Base-by-base conservation (phyloP, 331 rosid species). In the Rosa hybrid region DNA sequence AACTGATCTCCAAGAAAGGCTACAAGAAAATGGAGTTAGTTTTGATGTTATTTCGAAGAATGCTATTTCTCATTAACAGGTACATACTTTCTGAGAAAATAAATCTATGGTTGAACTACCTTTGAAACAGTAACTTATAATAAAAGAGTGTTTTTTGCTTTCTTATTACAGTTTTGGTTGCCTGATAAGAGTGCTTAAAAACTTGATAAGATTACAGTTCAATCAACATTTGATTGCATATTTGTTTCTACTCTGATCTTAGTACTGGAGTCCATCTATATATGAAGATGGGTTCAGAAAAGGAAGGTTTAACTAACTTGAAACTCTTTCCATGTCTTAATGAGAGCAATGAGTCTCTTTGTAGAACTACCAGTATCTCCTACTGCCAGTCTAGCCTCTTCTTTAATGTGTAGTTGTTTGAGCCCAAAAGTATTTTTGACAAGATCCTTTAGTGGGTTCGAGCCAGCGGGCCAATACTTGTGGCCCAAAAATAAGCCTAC, bases 11-110 rank as follows among this genome's bases (percentile, higher is more conserved):
- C 97, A 89, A 71, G 84, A 87, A 75, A 84, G 91, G 82, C 97
- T 92, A 63, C 90, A 92, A 86, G 83, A 88, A 75, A 92, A 92
- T 77, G 97, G 97, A 67, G 88, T 94, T 8, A 87, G 92, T 6
- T 94, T 94, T 75, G 94, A 92, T 73, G 68, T 92, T 75, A 78
- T 94, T 76, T 92, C 93, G 1, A 91, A 82, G 91, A 83, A 73
- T 44, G 57, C 80, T 59, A 63, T 83, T 69, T 81, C 89, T 76
- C 78, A 81, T 53, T 92, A 73, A 60, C 57, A n/a, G 49, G 41
- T 80, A 72, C 67, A 50, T 8, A 5, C 14, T 49, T n/a, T 34
- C 41, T 2, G 13, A 65, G 5, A 72, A 76, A 45, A 62, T 62
- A 76, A 45, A 76, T 76, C 71, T 46, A 4, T 76, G 57, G 54